Base-by-base conservation (phyloP, 768 basidiomycete species). In the Flagelloscypha sp. region DNA sequence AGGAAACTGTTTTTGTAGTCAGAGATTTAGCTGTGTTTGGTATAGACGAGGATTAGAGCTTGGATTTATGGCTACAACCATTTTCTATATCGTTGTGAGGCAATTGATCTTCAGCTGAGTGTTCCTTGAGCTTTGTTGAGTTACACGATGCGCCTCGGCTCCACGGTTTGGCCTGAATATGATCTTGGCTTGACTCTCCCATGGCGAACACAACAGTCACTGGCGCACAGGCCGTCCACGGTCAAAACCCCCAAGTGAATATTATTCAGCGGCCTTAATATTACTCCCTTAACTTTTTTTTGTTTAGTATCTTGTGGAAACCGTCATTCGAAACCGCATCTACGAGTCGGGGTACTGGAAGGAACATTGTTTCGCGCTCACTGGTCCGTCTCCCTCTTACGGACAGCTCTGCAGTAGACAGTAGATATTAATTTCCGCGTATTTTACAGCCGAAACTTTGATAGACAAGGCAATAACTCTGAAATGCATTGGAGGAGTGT, bases 311-410 rank as follows among this genome's bases (percentile, higher is more conserved):
- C 66, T 99, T 57, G 84, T 99, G 19, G 95, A 98, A 68, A 94
- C 88, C 24, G 87, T 97, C 43, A 93, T 98, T 46, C 79, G 95
- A 35, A 87, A 82, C 52, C 77, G 95, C 42, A 95, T 99, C 42
- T 99, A 94, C 67, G 94, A 98, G 57, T 84, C 85, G 0, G 57
- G 69, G 6, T 99, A 76, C 59, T 99, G 94, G 94, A 99, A 99
- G 63, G 94, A 99, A 55, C 89, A 95, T 47, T 99, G 94, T 54
- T 99, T 99, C 54, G 94, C 94, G 15, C 65, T 99, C 30, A 95
- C 89, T 41, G 89, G 90, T 86, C 33, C 33, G 70, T 58, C 10
- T 12, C 3, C 39, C 9, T 24, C 28, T 30, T 25, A 10, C 15
- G 15, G n/a, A 19, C 22, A 18, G 18, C 30, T 20, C 37, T 11